These are phyloP conservation scores for Tubosaeta sp. DNA, from an alignment of 768 basidiomycete species.

Conservation along the genomic window DNA sequence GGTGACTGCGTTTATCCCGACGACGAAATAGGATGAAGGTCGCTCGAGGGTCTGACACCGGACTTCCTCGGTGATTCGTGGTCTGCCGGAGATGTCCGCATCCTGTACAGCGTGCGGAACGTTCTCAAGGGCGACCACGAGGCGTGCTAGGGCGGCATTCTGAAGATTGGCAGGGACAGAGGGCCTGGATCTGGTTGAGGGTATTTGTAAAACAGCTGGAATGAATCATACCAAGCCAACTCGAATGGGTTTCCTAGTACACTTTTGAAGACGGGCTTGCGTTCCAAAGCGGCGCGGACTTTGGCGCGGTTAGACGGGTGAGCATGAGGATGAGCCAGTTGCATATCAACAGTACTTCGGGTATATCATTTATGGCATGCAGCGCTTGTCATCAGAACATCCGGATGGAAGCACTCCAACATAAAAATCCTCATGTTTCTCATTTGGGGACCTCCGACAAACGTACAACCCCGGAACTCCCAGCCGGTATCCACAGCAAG, in stretches of 20 bases:
- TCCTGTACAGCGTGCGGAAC: conserved; percentile 34
- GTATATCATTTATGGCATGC: background rate
- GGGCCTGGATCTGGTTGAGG: conserved; percentile 45
- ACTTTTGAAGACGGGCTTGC: conserved; percentile 62
- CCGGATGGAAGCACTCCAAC: background rate
- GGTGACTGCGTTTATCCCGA: conserved; percentile 83
- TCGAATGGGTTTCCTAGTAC: conserved; percentile 71
- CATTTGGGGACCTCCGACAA: background rate
- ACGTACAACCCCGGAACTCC: background rate
- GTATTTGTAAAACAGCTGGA: background rate
- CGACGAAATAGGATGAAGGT: conserved; percentile 37
- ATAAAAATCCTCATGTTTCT: background rate
- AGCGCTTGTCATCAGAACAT: background rate
- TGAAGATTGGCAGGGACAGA: conserved; percentile 59
- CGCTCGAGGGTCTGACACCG: background rate
- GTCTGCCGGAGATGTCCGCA: background rate
- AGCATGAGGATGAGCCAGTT: conserved; percentile 47
- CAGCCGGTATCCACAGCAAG: conserved; percentile 11
- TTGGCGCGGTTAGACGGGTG: conserved; percentile 64
- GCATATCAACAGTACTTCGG: conserved; percentile 8
- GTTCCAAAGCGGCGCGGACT: conserved; percentile 41
- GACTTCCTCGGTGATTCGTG: background rate
- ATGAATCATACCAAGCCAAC: conserved; percentile 53
- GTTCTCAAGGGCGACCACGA: conserved; percentile 49
- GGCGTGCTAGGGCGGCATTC: conserved; percentile 49